Base-by-base conservation (phyloP, 2,329 filamentous ascomycete genomes). In the Cadophora luteo-olivacea region DNA sequence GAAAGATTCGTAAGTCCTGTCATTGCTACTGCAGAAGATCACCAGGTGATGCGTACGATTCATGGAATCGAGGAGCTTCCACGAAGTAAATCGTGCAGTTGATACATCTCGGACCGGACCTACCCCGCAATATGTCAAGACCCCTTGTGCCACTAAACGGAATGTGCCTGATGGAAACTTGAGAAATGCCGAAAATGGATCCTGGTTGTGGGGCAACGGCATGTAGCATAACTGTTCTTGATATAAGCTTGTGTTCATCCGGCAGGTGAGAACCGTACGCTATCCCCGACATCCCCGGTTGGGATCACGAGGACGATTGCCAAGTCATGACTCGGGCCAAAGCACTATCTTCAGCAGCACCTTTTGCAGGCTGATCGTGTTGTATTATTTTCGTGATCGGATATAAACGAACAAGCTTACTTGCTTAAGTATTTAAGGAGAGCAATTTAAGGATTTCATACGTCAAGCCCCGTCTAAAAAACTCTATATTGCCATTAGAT, bases 261-360 rank as follows among this genome's bases (percentile, higher is more conserved):
- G 57, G 57, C 57, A 60, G 36, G 57, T 60, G 57, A 5, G 41
- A 45, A 45, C 11, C 41, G 12, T 16, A 4, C 12, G 45, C 16
- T 60, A 60, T 64, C 62, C 62, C 25, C 62, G 62, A 64, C 51
- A 57, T 38, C 62, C 62, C 62, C 62, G 51, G 38, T 3, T 16
- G 29, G 22, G 16, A 57, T 57, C 62, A 64, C 36, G 51, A 45
- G 51, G 29, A 29, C 22, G 2, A 11, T 19, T 38, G 22, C 32
- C 36, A 41, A 41, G 57, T 9, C 36, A 25, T 25, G 6, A 4
- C 25, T 36, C 9, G 54, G 33, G 33, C 36, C 14, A 41, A 60
- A 16, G 9, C 16, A 19, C 25, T 55, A 33, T 22, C 32, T 58
- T 58, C 52, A 25, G 29, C 52, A 55, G 29, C 24, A n/a, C 9